Evolutionary conservation across 805 yeast genomes (phyloP).

Genomic region (Candida ulmi): DNA sequence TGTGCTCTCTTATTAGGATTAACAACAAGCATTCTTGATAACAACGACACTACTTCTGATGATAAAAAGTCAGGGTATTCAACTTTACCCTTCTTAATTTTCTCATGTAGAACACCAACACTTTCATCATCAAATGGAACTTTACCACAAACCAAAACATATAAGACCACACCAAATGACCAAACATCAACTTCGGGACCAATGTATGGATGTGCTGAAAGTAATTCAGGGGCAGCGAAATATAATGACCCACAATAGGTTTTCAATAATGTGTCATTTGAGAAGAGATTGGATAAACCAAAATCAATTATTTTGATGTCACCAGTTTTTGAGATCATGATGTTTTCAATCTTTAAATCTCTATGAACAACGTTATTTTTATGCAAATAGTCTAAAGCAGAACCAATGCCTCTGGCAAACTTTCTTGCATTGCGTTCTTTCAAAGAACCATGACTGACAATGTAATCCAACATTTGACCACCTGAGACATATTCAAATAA

Average conservation of each 20-base stretch:
- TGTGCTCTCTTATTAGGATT: constrained; percentile 79
- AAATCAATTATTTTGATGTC: constrained; percentile 95
- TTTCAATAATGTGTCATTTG: constrained; percentile 64
- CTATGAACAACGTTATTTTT: constrained; percentile 93
- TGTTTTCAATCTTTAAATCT: constrained; percentile 93
- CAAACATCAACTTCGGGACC: constrained; percentile 99
- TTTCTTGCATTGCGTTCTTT: constrained; percentile 92
- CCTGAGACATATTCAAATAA: constrained; percentile 95
- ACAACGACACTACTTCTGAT: constrained; percentile 69
- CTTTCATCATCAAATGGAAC: constrained; percentile 97
- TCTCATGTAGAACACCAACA: constrained; percentile 86
- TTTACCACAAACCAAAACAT: constrained; percentile 93
- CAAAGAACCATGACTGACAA: constrained; percentile 91
- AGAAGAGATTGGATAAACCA: constrained; percentile 86
- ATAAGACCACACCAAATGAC: constrained; percentile 96
- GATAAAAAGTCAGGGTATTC: constrained; percentile 85
- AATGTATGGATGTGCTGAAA: constrained; percentile 84
- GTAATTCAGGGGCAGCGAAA: constrained; percentile 96
- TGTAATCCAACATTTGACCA: constrained; percentile 95
- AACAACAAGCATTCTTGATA: constrained; percentile 88
- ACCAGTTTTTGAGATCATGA: constrained; percentile 88
- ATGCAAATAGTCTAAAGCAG: constrained; percentile 92
- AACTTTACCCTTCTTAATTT: constrained; percentile 86
- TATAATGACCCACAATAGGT: constrained; percentile 97
- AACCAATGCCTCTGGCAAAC: constrained; percentile 91